phyloP scores from a whole-genome alignment of 805 yeast species.

The Candida yuanshanica region DNA sequence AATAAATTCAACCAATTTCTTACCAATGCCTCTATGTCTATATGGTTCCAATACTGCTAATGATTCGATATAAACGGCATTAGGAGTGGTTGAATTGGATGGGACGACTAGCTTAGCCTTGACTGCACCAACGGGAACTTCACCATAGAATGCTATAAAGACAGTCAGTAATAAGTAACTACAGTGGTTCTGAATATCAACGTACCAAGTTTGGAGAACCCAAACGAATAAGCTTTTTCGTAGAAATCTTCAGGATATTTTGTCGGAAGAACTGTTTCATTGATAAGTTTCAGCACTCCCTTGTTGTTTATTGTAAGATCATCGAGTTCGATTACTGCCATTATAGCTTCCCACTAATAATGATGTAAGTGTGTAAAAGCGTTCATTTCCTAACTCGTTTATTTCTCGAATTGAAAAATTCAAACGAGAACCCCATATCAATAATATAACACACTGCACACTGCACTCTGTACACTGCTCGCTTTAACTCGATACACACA shows the following conservation, averaged over 20 bases:
- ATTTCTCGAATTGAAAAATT: neutral
- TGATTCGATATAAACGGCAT: conserved; percentile 57
- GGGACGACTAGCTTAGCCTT: conserved; percentile 48
- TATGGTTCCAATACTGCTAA: conserved; percentile 65
- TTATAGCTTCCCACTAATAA: conserved; percentile 2
- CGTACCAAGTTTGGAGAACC: conserved; percentile 44
- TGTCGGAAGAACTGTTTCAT: conserved; percentile 45
- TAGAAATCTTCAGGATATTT: conserved; percentile 49
- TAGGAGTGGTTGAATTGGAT: conserved; percentile 40
- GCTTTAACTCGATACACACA: too few species aligned
- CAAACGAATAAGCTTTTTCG: conserved; percentile 39
- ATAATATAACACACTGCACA: too few species aligned
- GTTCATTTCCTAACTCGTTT: neutral
- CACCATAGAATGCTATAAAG: conserved; percentile 53
- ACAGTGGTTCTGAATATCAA: neutral
- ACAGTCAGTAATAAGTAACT: conserved; percentile 2
- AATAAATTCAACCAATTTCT: conserved; percentile 48
- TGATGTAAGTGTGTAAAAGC: too few species aligned
- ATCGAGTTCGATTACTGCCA: conserved; percentile 40
- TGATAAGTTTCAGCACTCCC: conserved; percentile 53
- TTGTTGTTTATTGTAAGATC: conserved; percentile 56
- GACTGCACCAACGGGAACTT: conserved; percentile 76
- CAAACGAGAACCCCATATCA: neutral
- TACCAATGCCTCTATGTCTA: conserved; percentile 56
- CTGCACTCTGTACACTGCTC: too few species aligned